Percentiles rank a stretch among this genome's conserved stretches.
Evolutionary conservation across 2,329 filamentous ascomycete species (phyloP).

Genomic region (Alternaria tenuissima): DNA sequence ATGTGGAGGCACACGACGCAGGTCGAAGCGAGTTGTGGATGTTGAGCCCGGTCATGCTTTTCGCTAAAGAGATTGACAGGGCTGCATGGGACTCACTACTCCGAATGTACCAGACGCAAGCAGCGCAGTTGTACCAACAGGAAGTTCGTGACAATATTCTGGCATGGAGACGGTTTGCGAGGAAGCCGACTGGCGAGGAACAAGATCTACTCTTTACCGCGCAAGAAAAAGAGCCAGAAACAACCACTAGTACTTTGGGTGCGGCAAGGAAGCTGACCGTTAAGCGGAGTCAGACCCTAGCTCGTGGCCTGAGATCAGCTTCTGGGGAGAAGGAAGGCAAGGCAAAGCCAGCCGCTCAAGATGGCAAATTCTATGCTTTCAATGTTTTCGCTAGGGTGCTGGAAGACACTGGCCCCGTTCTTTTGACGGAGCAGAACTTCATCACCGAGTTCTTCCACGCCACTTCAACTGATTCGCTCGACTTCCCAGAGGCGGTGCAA

Average conservation of each 20-base stretch:
- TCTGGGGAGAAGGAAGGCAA: constrained; percentile 67
- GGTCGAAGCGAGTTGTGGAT: constrained; percentile 82
- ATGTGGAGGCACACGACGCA: constrained; percentile 72
- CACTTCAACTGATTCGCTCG: constrained; percentile 79
- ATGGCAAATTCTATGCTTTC: constrained; percentile 74
- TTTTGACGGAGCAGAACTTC: constrained; percentile 96
- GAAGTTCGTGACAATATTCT: constrained; percentile 81
- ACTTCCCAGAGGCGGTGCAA: constrained; percentile 83
- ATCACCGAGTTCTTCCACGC: constrained; percentile 97
- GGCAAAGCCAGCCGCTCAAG: constrained; percentile 64
- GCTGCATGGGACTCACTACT: constrained; percentile 83
- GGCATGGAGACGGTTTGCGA: constrained; percentile 81
- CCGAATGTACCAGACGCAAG: constrained; percentile 80
- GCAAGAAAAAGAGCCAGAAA: constrained; percentile 87
- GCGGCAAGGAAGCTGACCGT: constrained; percentile 90
- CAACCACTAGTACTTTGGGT: constrained; percentile 62
- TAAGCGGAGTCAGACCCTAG: constrained; percentile 88
- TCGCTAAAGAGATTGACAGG: constrained; percentile 83
- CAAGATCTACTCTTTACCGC: constrained; percentile 86
- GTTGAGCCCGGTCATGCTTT: constrained; percentile 87
- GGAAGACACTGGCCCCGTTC: constrained; percentile 81
- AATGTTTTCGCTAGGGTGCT: constrained; percentile 83
- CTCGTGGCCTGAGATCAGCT: constrained; percentile 74
- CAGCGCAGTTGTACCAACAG: constrained; percentile 77
- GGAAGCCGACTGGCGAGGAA: constrained; percentile 79